Evolutionary conservation across 1,139 yeast species (phyloP), one percentile per base, ranked within the genome.

Genomic region (Kazachstania sp.): DNA sequence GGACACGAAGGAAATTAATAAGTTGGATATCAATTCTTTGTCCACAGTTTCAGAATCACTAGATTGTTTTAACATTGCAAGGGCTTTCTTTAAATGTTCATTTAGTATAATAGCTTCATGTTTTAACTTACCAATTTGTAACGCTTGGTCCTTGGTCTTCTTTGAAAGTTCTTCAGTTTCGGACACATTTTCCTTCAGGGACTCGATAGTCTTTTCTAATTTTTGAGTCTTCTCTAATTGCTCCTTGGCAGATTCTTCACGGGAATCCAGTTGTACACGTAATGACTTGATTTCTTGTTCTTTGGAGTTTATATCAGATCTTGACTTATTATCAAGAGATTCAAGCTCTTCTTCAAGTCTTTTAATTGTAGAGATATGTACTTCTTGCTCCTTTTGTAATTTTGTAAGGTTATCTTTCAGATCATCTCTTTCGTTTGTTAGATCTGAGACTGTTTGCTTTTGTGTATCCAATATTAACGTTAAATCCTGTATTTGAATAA

Each of bases 21-120:
- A 73, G 63, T 92, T 92, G 2, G 97, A 83, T 4, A 94, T 80
- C 50, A 92, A 75, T 64, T 88, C 95, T 60, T 85, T 83, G 62
- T 90, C 97, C 1, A 90, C 87, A 7, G 83, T 74, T 49, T 84
- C 88, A 4, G 86, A 78, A 49, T 80, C 81, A 46, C 84, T 77
- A 45, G 77, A 81, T 57, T 82, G 81, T 59, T 88, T 88, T 50
- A 92, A 79, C 65, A 90, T 71, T 16, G 88, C 79, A 50, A 94
- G 69, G 1, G 97, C 95, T 61, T 92, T 90, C 16, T 95, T 88
- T 49, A 92, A 70, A 68, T 92, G 98, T 61, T 92, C 98, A 63
- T 92, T 92, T 48, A 90, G 70, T 31, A 87, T 86, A n/a, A 92
- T 92, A 1, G 95, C 95, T 66, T 92, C 97, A 63, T 92, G 97